Conservation (phyloP, 1,284 basidiomycete species). For the Ceratorhiza oryzae-sativae region DNA sequence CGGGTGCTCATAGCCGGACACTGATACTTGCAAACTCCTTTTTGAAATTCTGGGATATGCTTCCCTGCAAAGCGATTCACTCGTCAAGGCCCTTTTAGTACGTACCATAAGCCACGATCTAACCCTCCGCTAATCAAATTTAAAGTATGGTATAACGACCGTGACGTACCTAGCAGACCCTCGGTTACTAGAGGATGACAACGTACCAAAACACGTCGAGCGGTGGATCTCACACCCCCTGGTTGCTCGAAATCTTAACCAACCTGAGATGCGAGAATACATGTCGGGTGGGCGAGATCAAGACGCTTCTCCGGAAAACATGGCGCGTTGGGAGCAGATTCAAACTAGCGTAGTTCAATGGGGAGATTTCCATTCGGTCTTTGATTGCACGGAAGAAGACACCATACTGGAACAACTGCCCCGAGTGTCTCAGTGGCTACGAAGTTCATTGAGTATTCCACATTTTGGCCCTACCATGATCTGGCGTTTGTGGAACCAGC, state of each 20-base stretch:
- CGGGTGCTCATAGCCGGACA: not conserved
- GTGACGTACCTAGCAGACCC: constrained; percentile 27
- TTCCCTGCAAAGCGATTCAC: constrained; percentile 25
- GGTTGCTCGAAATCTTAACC: constrained; percentile 28
- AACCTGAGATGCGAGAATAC: constrained; percentile 21
- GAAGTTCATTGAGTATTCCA: not conserved
- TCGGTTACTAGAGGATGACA: constrained; percentile 17
- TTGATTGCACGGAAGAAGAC: constrained; percentile 1
- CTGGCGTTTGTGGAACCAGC: constrained; percentile 29
- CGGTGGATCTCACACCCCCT: constrained; percentile 36
- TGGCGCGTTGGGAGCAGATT: constrained; percentile 28
- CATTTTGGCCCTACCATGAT: constrained; percentile 25
- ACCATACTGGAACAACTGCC: not conserved
- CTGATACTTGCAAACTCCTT: constrained; percentile 28
- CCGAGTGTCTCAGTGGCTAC: constrained; percentile 10
- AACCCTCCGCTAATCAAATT: not conserved
- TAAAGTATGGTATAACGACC: constrained; percentile 20
- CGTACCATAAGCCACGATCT: not conserved
- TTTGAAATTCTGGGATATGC: constrained; percentile 34
- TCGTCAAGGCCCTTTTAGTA: constrained; percentile 28
- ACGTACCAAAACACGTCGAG: constrained; percentile 16
- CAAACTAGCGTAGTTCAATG: not conserved
- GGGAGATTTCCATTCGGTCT: constrained; percentile 16
- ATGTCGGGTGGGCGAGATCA: constrained; percentile 22
- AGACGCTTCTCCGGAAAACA: constrained; percentile 14